These are phyloP conservation scores for Tricholoma saponaceum DNA, from an alignment of 768 basidiomycete species.

Conservation along the genomic window DNA sequence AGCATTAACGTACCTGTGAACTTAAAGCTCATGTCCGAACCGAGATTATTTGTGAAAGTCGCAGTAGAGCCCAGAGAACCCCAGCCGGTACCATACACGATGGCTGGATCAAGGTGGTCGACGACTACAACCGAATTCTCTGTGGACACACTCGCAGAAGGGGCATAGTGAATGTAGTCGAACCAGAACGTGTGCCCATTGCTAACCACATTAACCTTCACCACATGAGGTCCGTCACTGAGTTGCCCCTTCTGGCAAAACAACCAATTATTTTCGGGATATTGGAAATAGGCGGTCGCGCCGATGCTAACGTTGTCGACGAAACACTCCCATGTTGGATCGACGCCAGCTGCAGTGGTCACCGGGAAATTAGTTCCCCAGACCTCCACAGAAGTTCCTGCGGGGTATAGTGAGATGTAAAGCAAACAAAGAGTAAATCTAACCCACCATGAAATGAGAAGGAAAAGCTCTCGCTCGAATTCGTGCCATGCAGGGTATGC, in stretches of 20 bases:
- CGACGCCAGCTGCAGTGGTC: not conserved
- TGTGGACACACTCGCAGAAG: not conserved
- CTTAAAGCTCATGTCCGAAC: not conserved
- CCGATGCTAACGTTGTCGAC: conserved; percentile 22
- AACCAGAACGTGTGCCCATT: not conserved
- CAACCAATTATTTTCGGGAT: conserved; percentile 21
- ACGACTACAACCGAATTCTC: not conserved
- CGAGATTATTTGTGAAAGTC: not conserved
- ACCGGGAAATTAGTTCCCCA: not conserved
- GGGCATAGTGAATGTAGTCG: not conserved
- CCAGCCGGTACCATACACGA: not conserved
- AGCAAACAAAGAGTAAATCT: not conserved
- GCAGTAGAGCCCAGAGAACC: not conserved
- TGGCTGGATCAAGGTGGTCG: not conserved
- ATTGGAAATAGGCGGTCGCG: conserved; percentile 10
- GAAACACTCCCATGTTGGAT: conserved; percentile 17
- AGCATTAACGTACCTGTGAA: not conserved
- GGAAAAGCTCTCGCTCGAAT: not conserved
- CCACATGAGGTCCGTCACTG: conserved; percentile 19
- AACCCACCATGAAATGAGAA: not conserved
- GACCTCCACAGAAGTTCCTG: not conserved
- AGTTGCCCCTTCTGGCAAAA: conserved; percentile 18
- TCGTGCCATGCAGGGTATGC: conserved; percentile 11
- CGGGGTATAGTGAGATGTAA: not conserved
- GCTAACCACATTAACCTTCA: not conserved